These are phyloP conservation scores for Fusarium verticillioides DNA, from an alignment of 2,329 filamentous ascomycete genomes.

Conservation along the genomic window DNA sequence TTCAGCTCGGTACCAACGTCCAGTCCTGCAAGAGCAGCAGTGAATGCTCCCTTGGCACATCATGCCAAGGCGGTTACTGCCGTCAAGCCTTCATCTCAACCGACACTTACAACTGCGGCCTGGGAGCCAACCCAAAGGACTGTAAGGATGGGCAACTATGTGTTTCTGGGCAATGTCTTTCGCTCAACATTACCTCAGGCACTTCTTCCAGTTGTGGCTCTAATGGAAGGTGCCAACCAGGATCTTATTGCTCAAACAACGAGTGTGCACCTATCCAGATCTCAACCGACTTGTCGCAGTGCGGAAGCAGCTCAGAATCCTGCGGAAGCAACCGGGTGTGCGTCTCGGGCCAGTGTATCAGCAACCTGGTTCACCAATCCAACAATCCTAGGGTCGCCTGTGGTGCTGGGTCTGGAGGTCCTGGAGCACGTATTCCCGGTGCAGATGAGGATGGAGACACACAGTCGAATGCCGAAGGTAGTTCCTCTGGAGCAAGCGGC, in stretches of 20 bases:
- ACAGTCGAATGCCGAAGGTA: neutral
- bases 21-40: conserved; percentile 22
- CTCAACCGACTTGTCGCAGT: conserved; percentile 22
- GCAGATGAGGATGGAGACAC: neutral
- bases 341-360: conserved; percentile 18
- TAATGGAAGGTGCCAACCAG: conserved; percentile 1
- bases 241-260: conserved; percentile 15
- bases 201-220: conserved; percentile 5
- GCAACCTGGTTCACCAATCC: conserved; percentile 10
- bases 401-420: conserved; percentile 12
- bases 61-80: conserved; percentile 17
- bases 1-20: conserved; percentile 29
- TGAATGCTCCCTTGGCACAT: conserved; percentile 13
- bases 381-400: conserved; percentile 2
- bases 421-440: conserved; percentile 21
- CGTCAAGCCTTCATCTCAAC: conserved; percentile 24
- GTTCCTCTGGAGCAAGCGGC: neutral
- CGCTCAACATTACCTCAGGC: conserved; percentile 13
- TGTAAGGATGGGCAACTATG: conserved; percentile 27
- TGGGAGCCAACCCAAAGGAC: neutral
- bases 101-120: conserved; percentile 22
- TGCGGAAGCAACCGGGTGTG: conserved; percentile 22
- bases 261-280: conserved; percentile 15
- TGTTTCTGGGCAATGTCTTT: conserved; percentile 16
- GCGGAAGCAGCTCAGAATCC: neutral